Evolutionary conservation across 2,329 filamentous ascomycete genomes (phyloP), one percentile per base, ranked within the genome.

Genomic region (Fusarium haematococcum): DNA sequence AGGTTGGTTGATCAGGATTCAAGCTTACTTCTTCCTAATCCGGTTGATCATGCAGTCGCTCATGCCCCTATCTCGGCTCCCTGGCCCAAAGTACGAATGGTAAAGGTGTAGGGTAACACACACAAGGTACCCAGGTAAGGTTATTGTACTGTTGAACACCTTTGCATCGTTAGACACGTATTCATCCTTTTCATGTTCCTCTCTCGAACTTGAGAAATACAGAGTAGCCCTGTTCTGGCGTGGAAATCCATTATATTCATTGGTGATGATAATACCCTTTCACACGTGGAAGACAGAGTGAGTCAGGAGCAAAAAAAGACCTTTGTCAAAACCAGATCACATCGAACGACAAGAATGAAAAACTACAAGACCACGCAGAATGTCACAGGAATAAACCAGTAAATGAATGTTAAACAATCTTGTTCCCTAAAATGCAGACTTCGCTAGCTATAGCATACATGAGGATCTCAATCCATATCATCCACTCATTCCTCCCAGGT

Each of bases 371-470:
- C 33, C 33, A 35, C 32, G 11, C 35, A 37, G 13, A 45, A 25
- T 45, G 4, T 45, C 43, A 48, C 14, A 10, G 7, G 0, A 48
- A 16, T 4, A 5, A 16, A 9, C 13, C 9, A 1, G 13, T 8
- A 9, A n/a, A 32, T 14, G 8, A n/a, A 20, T 5, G 0, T 14
- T 3, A 32, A 54, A 9, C 11, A 54, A 54, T 54, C 27, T 32
- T 32, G 4, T 54, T 9, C 10, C 1, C 2, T 20, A 11, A 54
- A 54, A 54, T 54, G 27, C 48, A 54, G 27, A 32, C 48, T 32
- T 54, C 48, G 48, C 48, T 54, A 54, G 6, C 48, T 32, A 54
- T 32, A 41, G 14, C 33, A 58, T 30, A 58, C 35, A 58, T 20
- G 33, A 9, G 14, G 23, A 58, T 41, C 16, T 16, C 23, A 41